Base-by-base conservation (phyloP, 805 yeast species). In the Yarrowia deformans region DNA sequence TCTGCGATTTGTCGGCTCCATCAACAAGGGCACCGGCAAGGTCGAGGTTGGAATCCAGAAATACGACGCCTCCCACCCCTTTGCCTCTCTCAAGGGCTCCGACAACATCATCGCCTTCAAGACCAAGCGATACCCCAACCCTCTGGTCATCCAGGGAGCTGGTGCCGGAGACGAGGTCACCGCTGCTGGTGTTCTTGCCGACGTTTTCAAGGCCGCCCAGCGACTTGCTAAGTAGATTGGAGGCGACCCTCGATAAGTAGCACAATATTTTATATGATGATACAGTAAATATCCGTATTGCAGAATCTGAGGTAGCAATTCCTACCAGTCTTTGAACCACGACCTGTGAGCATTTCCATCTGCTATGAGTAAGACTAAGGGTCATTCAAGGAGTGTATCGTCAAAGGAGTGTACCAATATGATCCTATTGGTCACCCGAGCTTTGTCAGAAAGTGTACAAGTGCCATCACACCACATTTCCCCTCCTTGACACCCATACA, bases 111-210 rank as follows among this genome's bases (percentile, higher is more conserved):
- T 95, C 71, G 88, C 98, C 29, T 90, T 95, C 81, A 89, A 88
- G 79, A 90, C 98, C 40, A 88, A 91, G 78, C 90, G 99, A 82
- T 95, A 95, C 81, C 86, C 89, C 49, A 92, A 91, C 80, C 99
- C 99, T 68, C 84, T 95, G 78, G 89, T 95, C 72, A 85, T 95
- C 75, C 99, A 95, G 84, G 99, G 99, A 81, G 99, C 99, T 40
- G 99, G 84, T 74, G 86, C 97, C 75, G 95, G 96, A 76, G 88
- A 88, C 56, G 90, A 82, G 18, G 91, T 88, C 56, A 87, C 90
- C 40, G 90, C 91, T 70, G 88, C 89, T 74, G 99, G 99, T 80
- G 98, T 95, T 54, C 85, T 95, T 73, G 97, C 96, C 68, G 99
- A 95, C 78, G 88, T 91, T 45, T 85, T 95, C 77, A 95, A 92